A percentile compares a stretch with the other conserved stretches of the same genome.
These are phyloP conservation scores for Leccinum pallidistipes DNA, from an alignment of 1,284 basidiomycete species.

Conservation along the genomic window DNA sequence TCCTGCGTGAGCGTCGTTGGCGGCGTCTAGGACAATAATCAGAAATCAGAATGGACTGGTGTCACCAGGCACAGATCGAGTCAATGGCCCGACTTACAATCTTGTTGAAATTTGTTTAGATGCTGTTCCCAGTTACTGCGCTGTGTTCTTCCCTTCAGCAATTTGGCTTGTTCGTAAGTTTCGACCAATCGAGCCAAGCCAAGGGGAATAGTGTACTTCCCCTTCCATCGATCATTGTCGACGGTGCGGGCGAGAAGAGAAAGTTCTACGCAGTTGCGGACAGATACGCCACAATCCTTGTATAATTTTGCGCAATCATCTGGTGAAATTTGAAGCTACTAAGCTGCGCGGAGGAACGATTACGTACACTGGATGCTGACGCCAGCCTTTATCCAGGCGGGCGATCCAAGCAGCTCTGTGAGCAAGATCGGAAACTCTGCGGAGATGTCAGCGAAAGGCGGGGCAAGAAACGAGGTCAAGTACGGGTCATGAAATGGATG, in stretches of 20 bases:
- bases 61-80: not conserved
- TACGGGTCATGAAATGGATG: constrained; percentile 60
- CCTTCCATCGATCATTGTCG: constrained; percentile 69
- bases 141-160: constrained; percentile 59
- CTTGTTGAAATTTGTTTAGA: constrained; percentile 48
- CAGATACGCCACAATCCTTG: constrained; percentile 49
- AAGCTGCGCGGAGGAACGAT: constrained; percentile 5
- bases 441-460: constrained; percentile 4
- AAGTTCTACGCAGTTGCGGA: constrained; percentile 64
- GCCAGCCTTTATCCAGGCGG: constrained; percentile 58
- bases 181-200: constrained; percentile 63
- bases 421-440: constrained; percentile 59
- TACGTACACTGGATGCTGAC: constrained; percentile 65
- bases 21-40: constrained; percentile 53
- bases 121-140: constrained; percentile 66
- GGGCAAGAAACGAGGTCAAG: constrained; percentile 2
- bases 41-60: constrained; percentile 4
- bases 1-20: constrained; percentile 67
- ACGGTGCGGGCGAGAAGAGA: constrained; percentile 64
- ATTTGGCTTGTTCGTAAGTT: constrained; percentile 49
- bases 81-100: constrained; percentile 48
- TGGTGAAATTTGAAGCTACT: constrained; percentile 26
- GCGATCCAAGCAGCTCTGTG: constrained; percentile 48
- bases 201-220: constrained; percentile 53
- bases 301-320: constrained; percentile 67